A percentile compares a stretch with the other conserved stretches of the same genome.
Evolutionary conservation across 805 yeast species (phyloP).

Genomic region (Pichia deserticola): DNA sequence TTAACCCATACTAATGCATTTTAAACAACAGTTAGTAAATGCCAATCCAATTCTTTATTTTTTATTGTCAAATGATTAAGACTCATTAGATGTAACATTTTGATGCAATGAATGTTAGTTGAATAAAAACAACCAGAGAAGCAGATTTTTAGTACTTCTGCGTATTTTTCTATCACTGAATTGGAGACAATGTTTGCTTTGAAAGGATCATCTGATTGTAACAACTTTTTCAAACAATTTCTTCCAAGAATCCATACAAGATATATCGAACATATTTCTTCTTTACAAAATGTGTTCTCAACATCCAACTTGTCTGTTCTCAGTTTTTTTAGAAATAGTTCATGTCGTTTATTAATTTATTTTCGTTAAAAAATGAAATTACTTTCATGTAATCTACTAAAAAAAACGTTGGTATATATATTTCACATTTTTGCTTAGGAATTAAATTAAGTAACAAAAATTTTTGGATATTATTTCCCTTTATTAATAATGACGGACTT

Average conservation of each 20-base stretch:
- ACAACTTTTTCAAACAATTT: conserved; percentile 7
- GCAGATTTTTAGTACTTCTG: conserved; percentile 25
- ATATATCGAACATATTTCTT: conserved; percentile 31
- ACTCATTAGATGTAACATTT: conserved; percentile 29
- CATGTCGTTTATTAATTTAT: conserved; percentile 22
- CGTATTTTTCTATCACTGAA: neutral
- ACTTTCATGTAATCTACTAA: conserved; percentile 29
- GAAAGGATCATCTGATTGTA: neutral
- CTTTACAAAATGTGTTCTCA: conserved; percentile 8
- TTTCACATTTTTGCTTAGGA: conserved; percentile 21
- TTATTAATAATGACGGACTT: neutral
- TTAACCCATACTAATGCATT: conserved; percentile 31
- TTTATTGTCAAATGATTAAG: conserved; percentile 29
- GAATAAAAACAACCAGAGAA: conserved; percentile 28
- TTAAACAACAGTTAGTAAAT: conserved; percentile 30
- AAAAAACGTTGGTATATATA: conserved; percentile 28
- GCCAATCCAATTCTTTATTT: conserved; percentile 34
- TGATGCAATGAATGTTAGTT: conserved; percentile 29
- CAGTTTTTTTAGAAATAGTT: conserved; percentile 22
- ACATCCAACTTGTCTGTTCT: neutral
- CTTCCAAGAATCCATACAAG: conserved; percentile 31
- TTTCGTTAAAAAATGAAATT: conserved; percentile 30
- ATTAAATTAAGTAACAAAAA: conserved; percentile 19
- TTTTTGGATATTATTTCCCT: conserved; percentile 2
- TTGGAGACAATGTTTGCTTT: conserved; percentile 1